Base-by-base conservation (phyloP, 148 eudicot species). In the Heliamphora exappendiculata region DNA sequence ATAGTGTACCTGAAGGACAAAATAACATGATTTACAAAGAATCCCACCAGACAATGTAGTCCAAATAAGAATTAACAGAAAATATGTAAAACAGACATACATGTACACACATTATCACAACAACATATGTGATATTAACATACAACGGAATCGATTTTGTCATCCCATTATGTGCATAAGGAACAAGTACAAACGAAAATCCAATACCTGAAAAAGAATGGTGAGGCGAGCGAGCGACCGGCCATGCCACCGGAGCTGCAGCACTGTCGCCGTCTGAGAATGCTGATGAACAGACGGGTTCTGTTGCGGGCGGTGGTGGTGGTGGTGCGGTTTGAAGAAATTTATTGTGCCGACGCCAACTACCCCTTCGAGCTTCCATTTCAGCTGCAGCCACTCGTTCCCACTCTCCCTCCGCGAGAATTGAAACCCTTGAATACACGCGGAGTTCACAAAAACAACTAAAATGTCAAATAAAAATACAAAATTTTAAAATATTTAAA, bases 201-300 rank as follows among this genome's bases (percentile, higher is more conserved):
- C 17, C 7, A 70, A 31, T n/a, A 90, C 95, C 97, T 93, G 97
- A 80, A 93, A 93, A 47, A 93, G 97, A 60, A 93, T 90, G 10
- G 97, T 90, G 19, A 92, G 93, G 60, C 97, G 95, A 75, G 95
- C 93, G 44, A 92, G 89, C 13, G 97, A 2, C 97, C 97, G 72
- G 97, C 97, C 17, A 84, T 59, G 65, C 87, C 82, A 3, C 87
- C 87, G 68, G 29, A 84, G 84, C 76, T 76, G 84, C 60, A 79
- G 84, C 62, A 81, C 77, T 17, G 86, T 69, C 3, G 80, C 84
- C 7, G 75, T 75, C 76, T 81, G 75, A n/a, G 82, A 13, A 51
- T 63, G 76, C 51, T 14, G 79, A 16, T 53, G 80, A 51, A 29
- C 31, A 8, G 64, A 65, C 64, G 45, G 75, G 41, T 45, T 79